Evolutionary conservation across 805 yeast species (phyloP).

Genomic region (Yarrowia keelungensis): DNA sequence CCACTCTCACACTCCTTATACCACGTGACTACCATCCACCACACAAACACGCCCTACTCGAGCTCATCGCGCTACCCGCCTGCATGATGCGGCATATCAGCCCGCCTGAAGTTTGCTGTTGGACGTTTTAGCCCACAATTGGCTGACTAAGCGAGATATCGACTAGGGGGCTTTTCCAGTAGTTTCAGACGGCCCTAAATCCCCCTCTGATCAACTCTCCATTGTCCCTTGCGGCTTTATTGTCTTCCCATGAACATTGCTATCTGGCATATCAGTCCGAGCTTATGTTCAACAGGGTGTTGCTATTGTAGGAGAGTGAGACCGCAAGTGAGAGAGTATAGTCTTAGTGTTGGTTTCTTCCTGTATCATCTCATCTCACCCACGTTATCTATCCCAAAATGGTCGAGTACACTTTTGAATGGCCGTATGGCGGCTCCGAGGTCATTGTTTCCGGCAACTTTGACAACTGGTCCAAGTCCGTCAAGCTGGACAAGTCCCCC

Average conservation of each 20-base stretch:
- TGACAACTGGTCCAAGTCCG: constrained; percentile 62
- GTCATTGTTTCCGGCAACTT: constrained; percentile 68
- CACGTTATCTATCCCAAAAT: not conserved
- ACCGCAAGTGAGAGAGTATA: not conserved
- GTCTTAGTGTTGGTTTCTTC: not conserved
- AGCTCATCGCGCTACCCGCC: constrained; percentile 2
- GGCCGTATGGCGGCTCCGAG: constrained; percentile 44
- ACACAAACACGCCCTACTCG: too few relatives aligned
- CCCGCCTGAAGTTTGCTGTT: constrained; percentile 3
- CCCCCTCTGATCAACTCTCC: too few relatives aligned
- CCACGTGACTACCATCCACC: too few relatives aligned
- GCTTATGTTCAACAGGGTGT: constrained; percentile 2
- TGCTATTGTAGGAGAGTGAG: not conserved
- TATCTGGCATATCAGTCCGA: not conserved
- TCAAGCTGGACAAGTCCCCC: constrained; percentile 57
- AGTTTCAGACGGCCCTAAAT: too few relatives aligned
- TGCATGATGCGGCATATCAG: constrained; percentile 7
- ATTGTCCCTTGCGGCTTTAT: too few relatives aligned
- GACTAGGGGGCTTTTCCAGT: not conserved
- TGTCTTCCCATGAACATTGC: not conserved
- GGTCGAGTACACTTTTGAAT: constrained; percentile 32
- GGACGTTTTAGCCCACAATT: not conserved
- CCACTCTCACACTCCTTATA: too few relatives aligned
- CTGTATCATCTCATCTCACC: not conserved
- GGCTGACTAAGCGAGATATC: not conserved